Percentiles rank a stretch among this genome's conserved stretches.
phyloP scores from a whole-genome alignment of 352 stramenopile species.

The Phytophthora melonis region DNA sequence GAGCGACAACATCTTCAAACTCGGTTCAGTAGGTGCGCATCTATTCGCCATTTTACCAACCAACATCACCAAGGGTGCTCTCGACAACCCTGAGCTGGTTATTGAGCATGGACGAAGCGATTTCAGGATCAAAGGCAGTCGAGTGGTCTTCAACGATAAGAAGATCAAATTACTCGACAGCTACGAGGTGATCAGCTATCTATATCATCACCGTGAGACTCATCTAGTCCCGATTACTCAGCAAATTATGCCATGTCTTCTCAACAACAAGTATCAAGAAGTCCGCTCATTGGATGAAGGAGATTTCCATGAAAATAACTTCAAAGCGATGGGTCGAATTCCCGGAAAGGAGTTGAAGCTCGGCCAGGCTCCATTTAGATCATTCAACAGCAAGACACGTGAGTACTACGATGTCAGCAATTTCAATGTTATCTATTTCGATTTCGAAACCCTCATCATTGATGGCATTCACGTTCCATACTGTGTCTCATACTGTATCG shows the following conservation, averaged over 20 bases:
- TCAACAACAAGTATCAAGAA: neutral
- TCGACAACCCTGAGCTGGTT: too few relatives aligned
- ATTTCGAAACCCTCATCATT: neutral
- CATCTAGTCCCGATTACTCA: neutral
- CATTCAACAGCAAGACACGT: neutral
- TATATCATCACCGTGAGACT: neutral
- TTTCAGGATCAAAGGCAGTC: too few relatives aligned
- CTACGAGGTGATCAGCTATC: neutral
- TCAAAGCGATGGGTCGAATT: neutral
- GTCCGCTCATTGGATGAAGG: neutral
- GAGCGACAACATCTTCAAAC: too few relatives aligned
- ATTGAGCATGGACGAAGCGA: too few relatives aligned
- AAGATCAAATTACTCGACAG: neutral
- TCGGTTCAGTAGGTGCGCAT: too few relatives aligned
- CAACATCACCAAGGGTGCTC: too few relatives aligned
- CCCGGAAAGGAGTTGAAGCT: neutral
- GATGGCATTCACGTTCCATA: neutral
- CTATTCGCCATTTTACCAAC: too few relatives aligned
- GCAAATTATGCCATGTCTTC: neutral
- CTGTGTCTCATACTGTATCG: too few relatives aligned
- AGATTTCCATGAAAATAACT: neutral
- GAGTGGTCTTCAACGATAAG: neutral
- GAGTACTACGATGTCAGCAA: too few relatives aligned
- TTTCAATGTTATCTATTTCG: neutral
- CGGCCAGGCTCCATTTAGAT: neutral